Base-by-base conservation (phyloP, 805 yeast species). In the Phaffomyces thermotolerans region DNA sequence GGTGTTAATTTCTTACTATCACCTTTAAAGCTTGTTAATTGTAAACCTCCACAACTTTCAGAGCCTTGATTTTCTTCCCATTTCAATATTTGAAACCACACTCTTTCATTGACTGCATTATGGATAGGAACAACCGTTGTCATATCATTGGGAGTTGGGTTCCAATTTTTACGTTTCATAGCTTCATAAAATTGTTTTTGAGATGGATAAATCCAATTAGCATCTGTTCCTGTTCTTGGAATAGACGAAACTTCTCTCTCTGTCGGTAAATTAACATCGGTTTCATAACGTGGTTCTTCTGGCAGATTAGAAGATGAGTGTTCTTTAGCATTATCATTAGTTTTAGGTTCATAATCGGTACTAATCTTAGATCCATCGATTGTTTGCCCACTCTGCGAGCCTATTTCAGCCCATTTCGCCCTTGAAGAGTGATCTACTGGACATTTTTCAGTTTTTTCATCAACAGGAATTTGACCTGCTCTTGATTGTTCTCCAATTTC, bases 171-270 rank as follows among this genome's bases (percentile, higher is more conserved):
- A 39, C 98, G 76, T 52, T 77, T 70, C 98, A 91, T 93, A 9
- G 97, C 96, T 46, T 88, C 93, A 62, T 71, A 91, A 59, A 91
- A 91, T 68, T 91, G 97, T 60, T 86, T 85, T 60, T 91, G 95
- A 4, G 96, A 86, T 8, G 99, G 99, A 59, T 91, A 91, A 2
- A 91, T 73, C 99, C 99, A 91, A 65, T 90, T 84, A 1, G 72
- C 54, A 14, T 70, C 70, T 1, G 76, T 58, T 4, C 76, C 82
- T 1, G 95, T 83, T 41, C 95, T 68, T 38, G 96, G 97, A 35
- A 90, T 90, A 3, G 95, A 75, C 9, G 90, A 80, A 4, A 84
- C 65, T 53, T 81, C 91, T 48, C 96, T 69, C 1, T 82, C 86
- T n/a, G 74, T 75, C 0, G 95, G 84, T 30, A 89, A 65, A 1